phyloP scores from a whole-genome alignment of 306 rosid species.

The Neltuma alba region DNA sequence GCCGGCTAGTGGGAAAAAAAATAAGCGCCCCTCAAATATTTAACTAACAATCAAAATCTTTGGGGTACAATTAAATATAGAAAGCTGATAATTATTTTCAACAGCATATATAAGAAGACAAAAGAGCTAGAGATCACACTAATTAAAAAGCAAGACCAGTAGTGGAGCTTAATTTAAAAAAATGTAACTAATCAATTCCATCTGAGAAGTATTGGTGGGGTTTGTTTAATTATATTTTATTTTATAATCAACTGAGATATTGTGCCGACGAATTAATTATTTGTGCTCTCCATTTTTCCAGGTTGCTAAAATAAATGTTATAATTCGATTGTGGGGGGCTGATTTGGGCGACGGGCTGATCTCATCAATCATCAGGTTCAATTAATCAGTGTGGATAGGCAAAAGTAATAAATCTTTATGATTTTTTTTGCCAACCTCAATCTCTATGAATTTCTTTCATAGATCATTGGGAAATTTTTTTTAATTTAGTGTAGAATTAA shows the following conservation, averaged over 20 bases:
- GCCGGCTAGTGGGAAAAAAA: constrained; percentile 44
- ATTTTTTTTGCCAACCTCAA: too few species aligned
- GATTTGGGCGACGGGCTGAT: not conserved
- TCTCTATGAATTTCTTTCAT: not conserved
- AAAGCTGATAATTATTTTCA: constrained; percentile 43
- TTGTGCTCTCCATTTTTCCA: constrained; percentile 31
- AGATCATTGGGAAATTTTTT: not conserved
- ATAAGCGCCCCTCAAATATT: constrained; percentile 34
- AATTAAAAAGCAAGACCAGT: constrained; percentile 29
- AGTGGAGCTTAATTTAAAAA: constrained; percentile 36
- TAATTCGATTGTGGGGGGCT: not conserved
- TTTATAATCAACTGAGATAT: constrained; percentile 56
- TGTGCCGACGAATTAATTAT: constrained; percentile 49
- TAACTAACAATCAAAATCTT: constrained; percentile 13
- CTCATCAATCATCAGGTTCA: constrained; percentile 1
- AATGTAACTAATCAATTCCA: constrained; percentile 32
- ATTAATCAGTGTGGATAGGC: not conserved
- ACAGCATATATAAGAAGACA: constrained; percentile 45
- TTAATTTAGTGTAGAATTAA: too few species aligned
- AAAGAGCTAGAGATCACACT: constrained; percentile 25
- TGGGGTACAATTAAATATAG: constrained; percentile 35
- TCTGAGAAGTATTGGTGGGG: constrained; percentile 50
- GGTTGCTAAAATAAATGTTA: not conserved
- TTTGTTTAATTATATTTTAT: constrained; percentile 26
- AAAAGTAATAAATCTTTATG: not conserved